These are phyloP conservation scores for Alternaria sp. DNA, from an alignment of 2,329 filamentous ascomycete genomes.

Conservation along the genomic window DNA sequence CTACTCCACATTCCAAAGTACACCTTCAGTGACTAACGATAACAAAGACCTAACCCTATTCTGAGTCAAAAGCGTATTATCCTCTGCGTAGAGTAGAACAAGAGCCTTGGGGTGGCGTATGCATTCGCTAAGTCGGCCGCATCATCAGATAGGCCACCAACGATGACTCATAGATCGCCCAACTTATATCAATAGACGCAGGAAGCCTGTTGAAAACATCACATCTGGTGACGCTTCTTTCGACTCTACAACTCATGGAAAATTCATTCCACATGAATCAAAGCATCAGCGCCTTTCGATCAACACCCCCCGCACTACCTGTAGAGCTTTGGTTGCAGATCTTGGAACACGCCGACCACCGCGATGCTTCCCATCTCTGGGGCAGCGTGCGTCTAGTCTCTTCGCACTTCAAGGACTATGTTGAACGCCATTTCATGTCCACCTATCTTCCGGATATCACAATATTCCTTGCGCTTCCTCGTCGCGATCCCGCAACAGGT, in stretches of 20 bases:
- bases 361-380: slow-evolving; percentile 26
- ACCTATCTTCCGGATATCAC: slow-evolving; percentile 18
- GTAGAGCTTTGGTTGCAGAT: slow-evolving; percentile 29
- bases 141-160: neutral
- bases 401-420: slow-evolving; percentile 16
- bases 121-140: neutral
- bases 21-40: too few relatives aligned
- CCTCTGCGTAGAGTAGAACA: too few relatives aligned
- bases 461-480: slow-evolving; percentile 26
- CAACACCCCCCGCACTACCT: slow-evolving; percentile 6
- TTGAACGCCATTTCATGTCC: slow-evolving; percentile 26
- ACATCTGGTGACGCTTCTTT: neutral
- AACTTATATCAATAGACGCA: neutral
- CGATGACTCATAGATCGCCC: neutral
- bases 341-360: slow-evolving; percentile 7
- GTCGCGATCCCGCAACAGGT: slow-evolving; percentile 22
- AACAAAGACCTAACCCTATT: too few relatives aligned
- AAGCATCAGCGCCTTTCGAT: neutral
- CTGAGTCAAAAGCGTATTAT: too few relatives aligned
- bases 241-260: neutral
- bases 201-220: neutral
- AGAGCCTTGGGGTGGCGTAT: neutral
- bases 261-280: neutral
- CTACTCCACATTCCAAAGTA: too few relatives aligned
- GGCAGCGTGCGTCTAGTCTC: slow-evolving; percentile 23